Base-by-base conservation (phyloP, 179 eudicot species). In the Silene vulgaris region DNA sequence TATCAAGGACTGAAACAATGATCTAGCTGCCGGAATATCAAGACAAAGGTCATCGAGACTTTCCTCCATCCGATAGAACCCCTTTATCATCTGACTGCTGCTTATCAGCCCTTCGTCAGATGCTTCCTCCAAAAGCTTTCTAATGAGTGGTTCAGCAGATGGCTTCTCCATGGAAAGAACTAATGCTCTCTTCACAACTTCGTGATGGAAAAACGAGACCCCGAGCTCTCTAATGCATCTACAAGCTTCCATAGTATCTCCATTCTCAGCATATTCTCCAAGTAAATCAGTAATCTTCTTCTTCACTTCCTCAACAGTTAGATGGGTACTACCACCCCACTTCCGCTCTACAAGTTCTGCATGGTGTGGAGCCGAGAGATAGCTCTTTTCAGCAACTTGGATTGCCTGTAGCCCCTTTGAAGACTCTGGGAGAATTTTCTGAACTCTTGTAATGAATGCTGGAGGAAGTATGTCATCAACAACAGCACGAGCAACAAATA, bases 291-390 rank as follows among this genome's bases (percentile, higher is more conserved):
- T 69, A 66, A 95, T 95, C 81, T 87, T 88, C 79, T 86, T 90
- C 87, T 92, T 95, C 69, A 90, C 97, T 86, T 95, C 99, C 80
- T 95, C 97, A 12, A 88, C 97, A 2, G 97, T 89, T 19, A 88
- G 80, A 37, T 85, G 97, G 67, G 97, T 95, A 74, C 88, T 87
- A 48, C 97, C 99, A 32, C 99, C 99, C 99, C 99, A 95, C 65
- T 90, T 85, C 30, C 89, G 82, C 77, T 95, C 99, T 5, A 95
- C 93, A 21, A 92, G 89, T 81, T 95, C 99, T 0, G 99, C 97
- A 83, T 95, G 99, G 77, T 95, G 97, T 21, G 99, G 99, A 74
- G 99, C 97, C n/a, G 99, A 95, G 32, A 95, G 97, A 80, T 92
- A 92, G 85, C 99, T 92, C 80, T 92, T 95, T 76, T 86, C 97